These are phyloP conservation scores for Xylariaceae sp. DNA, from an alignment of 2,329 filamentous ascomycete genomes.

Conservation along the genomic window DNA sequence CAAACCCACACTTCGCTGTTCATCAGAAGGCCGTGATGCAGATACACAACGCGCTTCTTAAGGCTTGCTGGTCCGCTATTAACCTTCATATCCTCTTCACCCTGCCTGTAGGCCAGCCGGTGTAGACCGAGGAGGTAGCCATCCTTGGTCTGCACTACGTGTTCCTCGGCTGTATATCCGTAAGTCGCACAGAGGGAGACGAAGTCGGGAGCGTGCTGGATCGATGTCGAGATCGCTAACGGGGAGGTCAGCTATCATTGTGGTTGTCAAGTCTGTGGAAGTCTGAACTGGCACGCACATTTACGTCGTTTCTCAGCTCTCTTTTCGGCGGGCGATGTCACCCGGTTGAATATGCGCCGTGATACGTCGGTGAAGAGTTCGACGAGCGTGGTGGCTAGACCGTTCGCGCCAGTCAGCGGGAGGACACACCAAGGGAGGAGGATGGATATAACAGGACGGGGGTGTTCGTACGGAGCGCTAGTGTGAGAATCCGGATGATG, in stretches of 20 bases:
- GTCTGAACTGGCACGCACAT: constrained; percentile 34
- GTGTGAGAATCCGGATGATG: constrained; percentile 76
- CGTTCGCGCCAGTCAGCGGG: constrained; percentile 15
- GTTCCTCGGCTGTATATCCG: constrained; percentile 92
- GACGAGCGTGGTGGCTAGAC: constrained; percentile 69
- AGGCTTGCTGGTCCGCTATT: constrained; percentile 65
- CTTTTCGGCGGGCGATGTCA: constrained; percentile 65
- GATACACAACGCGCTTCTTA: constrained; percentile 81
- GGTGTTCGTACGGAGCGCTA: constrained; percentile 71
- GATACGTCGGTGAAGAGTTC: constrained; percentile 77
- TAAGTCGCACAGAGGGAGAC: constrained; percentile 87
- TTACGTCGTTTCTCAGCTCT: constrained; percentile 64
- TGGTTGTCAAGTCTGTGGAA: constrained; percentile 38
- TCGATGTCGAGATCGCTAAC: constrained; percentile 62
- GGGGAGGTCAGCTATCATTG: constrained; percentile 47
- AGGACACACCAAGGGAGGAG: constrained; percentile 3
- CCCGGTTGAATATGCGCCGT: constrained; percentile 72
- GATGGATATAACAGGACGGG: constrained; percentile 2
- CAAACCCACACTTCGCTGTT: constrained; percentile 99
- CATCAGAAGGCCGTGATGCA: constrained; percentile 96
- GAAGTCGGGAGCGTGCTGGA: constrained; percentile 86
- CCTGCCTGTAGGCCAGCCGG: constrained; percentile 74
- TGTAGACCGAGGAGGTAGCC: constrained; percentile 90
- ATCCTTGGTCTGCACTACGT: constrained; percentile 90
- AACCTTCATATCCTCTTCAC: constrained; percentile 72